Conservation (phyloP, 139 green algal species). For the Chlamydomonas sp. region DNA sequence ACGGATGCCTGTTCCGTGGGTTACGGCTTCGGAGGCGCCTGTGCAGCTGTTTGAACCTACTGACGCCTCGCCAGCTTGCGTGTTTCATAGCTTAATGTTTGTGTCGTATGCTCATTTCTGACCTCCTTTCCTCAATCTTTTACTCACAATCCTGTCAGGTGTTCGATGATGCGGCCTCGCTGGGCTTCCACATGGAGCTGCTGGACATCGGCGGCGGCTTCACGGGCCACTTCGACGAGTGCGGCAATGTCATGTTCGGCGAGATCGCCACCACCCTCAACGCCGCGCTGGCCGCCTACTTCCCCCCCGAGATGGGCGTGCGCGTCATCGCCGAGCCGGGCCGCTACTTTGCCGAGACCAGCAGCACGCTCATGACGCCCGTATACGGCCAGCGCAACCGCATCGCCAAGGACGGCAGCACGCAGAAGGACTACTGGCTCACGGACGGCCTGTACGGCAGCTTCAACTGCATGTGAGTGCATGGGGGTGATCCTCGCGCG, state of each 20-base stretch:
- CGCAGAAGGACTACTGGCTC: slow-evolving; percentile 89
- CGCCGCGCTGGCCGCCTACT: slow-evolving; percentile 83
- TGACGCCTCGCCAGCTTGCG: no score
- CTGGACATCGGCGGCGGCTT: slow-evolving; percentile 98
- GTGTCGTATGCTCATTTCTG: neutral
- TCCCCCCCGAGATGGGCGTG: slow-evolving; percentile 79
- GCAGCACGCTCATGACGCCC: slow-evolving; percentile 78
- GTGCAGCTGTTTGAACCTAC: no score
- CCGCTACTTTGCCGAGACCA: slow-evolving; percentile 96
- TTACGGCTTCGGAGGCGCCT: no score
- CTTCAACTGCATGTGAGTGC: slow-evolving; percentile 87
- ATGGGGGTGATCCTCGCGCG: neutral
- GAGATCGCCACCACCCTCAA: slow-evolving; percentile 88
- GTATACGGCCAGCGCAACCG: slow-evolving; percentile 87
- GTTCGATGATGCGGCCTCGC: slow-evolving; percentile 80
- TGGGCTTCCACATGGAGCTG: slow-evolving; percentile 89
- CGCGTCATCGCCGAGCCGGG: slow-evolving; percentile 96
- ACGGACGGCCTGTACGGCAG: slow-evolving; percentile 97
- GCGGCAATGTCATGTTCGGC: slow-evolving; percentile 77
- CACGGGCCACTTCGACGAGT: slow-evolving; percentile 73
- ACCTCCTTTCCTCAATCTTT: neutral
- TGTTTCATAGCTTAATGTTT: no score
- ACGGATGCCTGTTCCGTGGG: no score
- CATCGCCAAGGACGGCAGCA: slow-evolving; percentile 1
- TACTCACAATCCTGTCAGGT: slow-evolving; percentile 33